phyloP scores from a whole-genome alignment of 139 green algal species.

The Mychonastes homosphaera region DNA sequence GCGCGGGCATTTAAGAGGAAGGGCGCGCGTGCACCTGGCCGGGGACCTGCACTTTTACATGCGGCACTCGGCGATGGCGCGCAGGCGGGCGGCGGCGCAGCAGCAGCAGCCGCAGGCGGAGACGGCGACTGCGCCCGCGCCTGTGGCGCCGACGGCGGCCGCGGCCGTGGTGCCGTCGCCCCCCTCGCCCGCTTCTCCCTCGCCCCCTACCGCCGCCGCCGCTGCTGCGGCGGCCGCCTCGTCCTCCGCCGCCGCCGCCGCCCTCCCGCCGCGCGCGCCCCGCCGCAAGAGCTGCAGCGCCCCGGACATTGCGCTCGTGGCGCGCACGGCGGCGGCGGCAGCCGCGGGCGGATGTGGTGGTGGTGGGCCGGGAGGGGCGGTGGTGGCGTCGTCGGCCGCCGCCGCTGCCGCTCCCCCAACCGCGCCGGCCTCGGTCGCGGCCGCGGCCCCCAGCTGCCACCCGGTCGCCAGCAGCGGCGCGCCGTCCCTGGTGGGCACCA shows the following conservation, averaged over 20 bases:
- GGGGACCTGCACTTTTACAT: conserved; percentile 90
- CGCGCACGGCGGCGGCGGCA: too few relatives aligned
- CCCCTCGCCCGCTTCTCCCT: not conserved
- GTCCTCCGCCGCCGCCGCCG: not conserved
- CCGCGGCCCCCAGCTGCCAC: too few relatives aligned
- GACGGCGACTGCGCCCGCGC: not conserved
- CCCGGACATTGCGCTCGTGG: too few relatives aligned
- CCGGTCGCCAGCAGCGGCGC: too few relatives aligned
- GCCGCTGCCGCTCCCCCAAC: too few relatives aligned
- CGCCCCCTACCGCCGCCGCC: not conserved
- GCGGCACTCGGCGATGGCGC: too few relatives aligned
- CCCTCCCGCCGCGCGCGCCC: not conserved
- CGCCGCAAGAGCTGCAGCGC: too few relatives aligned
- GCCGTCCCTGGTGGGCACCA: too few relatives aligned
- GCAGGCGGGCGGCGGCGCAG: conserved; percentile 3
- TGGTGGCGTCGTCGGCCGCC: too few relatives aligned
- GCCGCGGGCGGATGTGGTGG: too few relatives aligned
- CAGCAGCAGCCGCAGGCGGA: conserved; percentile 13
- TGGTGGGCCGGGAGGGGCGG: too few relatives aligned
- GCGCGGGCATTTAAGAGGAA: conserved; percentile 57
- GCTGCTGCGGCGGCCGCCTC: not conserved
- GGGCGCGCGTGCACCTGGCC: conserved; percentile 59
- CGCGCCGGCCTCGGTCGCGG: too few relatives aligned
- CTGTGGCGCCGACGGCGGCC: not conserved
- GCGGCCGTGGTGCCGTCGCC: not conserved